Base-by-base conservation (phyloP, 2,329 filamentous ascomycete genomes). In the Hypoxylon sp. region DNA sequence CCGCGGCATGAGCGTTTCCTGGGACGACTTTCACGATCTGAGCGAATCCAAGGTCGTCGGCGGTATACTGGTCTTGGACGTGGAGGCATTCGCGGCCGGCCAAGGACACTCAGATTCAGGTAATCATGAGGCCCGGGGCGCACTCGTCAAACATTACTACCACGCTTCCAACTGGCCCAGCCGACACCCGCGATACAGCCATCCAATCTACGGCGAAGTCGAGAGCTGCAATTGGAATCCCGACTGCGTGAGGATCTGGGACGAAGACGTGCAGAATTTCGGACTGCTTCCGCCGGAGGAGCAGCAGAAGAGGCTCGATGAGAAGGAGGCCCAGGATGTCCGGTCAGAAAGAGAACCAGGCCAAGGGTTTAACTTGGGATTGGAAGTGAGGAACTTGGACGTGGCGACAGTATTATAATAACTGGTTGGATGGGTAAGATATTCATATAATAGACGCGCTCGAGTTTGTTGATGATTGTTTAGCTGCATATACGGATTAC, bases 81-180 rank as follows among this genome's bases (percentile, higher is more conserved):
- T 90, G 3, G 87, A 90, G 72, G 87, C 87, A 0, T 90, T 90
- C 64, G 88, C 88, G 11, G 88, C 10, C 8, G 57, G 57, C 13
- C 88, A 90, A 71, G 88, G 88, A 10, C 88, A 91, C 72, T 90
- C 88, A 0, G 83, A 90, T 69, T 89, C 87, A 0, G 88, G 88
- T 11, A 90, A 87, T 67, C 88, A 90, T 72, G 81, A 88, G 48
- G 80, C 87, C 1, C 79, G 86, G 47, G 81, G 81, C 17, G 88
- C 88, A 1, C 77, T 91, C 1, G 87, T 91, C 20, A 88, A 87
- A 72, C 88, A 91, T 69, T 87, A 90, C 72, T 91, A 90, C 67
- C 88, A 91, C 71, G 88, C 88, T 0, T 90, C 87, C 1, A 83
- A 85, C 57, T 91, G 88, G 88, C 88, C 88, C 2, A 83, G 81